Evolutionary conservation across 2,329 filamentous ascomycete species (phyloP).

Genomic region (Aspergillus proliferans): DNA sequence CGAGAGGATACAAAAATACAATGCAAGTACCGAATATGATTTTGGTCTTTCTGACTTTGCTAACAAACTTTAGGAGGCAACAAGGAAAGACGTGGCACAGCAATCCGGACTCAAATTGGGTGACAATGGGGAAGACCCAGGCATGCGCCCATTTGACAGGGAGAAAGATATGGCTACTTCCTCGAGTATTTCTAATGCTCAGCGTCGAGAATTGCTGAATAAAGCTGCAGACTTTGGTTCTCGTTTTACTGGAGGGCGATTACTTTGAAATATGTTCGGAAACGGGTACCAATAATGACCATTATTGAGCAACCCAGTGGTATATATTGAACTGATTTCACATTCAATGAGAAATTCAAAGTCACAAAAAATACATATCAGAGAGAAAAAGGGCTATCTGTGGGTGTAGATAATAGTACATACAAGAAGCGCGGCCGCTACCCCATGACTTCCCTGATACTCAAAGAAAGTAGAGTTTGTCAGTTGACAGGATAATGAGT

Average conservation of each 20-base stretch:
- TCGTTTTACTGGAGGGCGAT: slow-evolving; percentile 69
- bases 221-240: slow-evolving; percentile 76
- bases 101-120: not conserved
- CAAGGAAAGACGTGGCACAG: slow-evolving; percentile 2
- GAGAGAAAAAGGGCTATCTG: too few species aligned
- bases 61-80: slow-evolving; percentile 1
- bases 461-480: too few species aligned
- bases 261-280: slow-evolving; percentile 29
- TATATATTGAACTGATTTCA: not conserved
- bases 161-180: slow-evolving; percentile 89
- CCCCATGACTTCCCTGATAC: too few species aligned
- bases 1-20: slow-evolving; percentile 51
- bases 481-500: too few species aligned
- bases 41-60: not conserved
- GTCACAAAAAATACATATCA: not conserved
- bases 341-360: not conserved
- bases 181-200: slow-evolving; percentile 62
- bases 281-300: not conserved
- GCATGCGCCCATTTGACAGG: slow-evolving; percentile 77
- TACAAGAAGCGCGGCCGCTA: too few species aligned
- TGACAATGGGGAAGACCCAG: slow-evolving; percentile 68
- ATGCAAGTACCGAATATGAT: slow-evolving; percentile 37
- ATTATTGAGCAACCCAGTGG: not conserved
- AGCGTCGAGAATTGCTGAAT: slow-evolving; percentile 71
- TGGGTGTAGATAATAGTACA: not conserved